phyloP scores from a whole-genome alignment of 2,329 filamentous ascomycete genomes.

The Sclerotinia borealis region DNA sequence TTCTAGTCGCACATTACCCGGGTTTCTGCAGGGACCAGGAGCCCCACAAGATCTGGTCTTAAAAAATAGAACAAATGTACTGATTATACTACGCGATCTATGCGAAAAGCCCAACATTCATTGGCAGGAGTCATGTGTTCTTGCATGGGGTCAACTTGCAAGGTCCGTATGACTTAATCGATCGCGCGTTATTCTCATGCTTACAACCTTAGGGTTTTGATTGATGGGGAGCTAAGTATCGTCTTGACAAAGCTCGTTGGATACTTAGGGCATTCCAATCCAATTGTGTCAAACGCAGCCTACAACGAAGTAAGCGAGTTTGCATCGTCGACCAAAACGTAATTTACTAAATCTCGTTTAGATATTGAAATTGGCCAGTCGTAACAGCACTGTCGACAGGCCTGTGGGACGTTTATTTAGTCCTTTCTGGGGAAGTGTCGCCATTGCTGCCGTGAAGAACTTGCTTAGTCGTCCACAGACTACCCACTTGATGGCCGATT shows the following conservation, averaged over 20 bases:
- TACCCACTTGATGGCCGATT: conserved; percentile 70
- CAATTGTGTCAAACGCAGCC: conserved; percentile 71
- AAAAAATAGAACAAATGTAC: conserved; percentile 62
- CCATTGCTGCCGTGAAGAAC: conserved; percentile 76
- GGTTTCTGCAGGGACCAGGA: conserved; percentile 51
- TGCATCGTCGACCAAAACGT: too few relatives aligned
- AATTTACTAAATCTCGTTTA: conserved; percentile 27
- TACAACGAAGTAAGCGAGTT: conserved; percentile 63
- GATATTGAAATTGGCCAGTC: conserved; percentile 66
- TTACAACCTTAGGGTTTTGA: conserved; percentile 49
- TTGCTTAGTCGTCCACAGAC: conserved; percentile 76
- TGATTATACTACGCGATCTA: conserved; percentile 66
- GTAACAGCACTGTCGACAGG: conserved; percentile 53
- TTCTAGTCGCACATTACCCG: conserved; percentile 53
- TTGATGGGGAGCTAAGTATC: conserved; percentile 79
- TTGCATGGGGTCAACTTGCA: conserved; percentile 82
- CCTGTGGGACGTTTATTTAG: conserved; percentile 66
- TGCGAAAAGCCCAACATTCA: conserved; percentile 62
- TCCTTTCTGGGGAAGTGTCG: conserved; percentile 84
- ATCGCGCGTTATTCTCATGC: background rate
- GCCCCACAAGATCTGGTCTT: conserved; percentile 38
- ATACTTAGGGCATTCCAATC: conserved; percentile 78
- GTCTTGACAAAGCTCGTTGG: conserved; percentile 78
- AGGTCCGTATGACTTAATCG: conserved; percentile 39
- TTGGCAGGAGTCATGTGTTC: conserved; percentile 75